Conservation (phyloP, 2,329 filamentous ascomycete genomes). For the Didymella lethalis region DNA sequence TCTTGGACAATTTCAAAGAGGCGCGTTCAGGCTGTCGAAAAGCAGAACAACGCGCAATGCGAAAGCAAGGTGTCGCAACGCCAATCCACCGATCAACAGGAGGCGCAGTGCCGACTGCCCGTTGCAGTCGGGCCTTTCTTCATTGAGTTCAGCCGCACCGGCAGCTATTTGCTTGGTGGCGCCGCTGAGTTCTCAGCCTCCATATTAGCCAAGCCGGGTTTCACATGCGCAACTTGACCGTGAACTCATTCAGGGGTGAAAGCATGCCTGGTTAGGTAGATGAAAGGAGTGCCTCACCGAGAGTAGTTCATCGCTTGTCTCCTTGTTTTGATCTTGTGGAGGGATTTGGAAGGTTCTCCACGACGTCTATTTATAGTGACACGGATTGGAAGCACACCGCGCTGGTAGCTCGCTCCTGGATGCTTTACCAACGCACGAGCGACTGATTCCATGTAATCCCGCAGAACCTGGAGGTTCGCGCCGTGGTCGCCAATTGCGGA, state of each 20-base stretch:
- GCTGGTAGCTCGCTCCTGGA: no score
- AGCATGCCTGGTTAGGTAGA: background rate
- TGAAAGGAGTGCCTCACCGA: no score
- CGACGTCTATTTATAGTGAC: no score
- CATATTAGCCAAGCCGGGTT: background rate
- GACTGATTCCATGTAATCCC: no score
- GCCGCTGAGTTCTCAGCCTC: conserved; percentile 11
- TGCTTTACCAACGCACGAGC: no score
- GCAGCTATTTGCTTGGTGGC: conserved; percentile 2
- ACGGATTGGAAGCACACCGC: no score
- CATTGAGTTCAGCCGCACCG: conserved; percentile 19
- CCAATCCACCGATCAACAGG: conserved; percentile 11
- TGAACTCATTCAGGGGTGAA: background rate
- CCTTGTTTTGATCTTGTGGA: no score
- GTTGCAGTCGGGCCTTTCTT: conserved; percentile 10
- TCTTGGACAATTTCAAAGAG: conserved; percentile 6
- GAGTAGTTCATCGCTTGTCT: no score
- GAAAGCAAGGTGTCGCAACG: conserved; percentile 7
- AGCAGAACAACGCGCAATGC: conserved; percentile 8
- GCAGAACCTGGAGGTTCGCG: no score
- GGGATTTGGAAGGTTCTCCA: no score
- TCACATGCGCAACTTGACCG: background rate
- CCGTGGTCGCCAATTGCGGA: no score
- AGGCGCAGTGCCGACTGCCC: background rate
- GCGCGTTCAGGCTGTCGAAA: background rate